Base-by-base conservation (phyloP, 2,329 filamentous ascomycete species). In the Botryotinia narcissicola region DNA sequence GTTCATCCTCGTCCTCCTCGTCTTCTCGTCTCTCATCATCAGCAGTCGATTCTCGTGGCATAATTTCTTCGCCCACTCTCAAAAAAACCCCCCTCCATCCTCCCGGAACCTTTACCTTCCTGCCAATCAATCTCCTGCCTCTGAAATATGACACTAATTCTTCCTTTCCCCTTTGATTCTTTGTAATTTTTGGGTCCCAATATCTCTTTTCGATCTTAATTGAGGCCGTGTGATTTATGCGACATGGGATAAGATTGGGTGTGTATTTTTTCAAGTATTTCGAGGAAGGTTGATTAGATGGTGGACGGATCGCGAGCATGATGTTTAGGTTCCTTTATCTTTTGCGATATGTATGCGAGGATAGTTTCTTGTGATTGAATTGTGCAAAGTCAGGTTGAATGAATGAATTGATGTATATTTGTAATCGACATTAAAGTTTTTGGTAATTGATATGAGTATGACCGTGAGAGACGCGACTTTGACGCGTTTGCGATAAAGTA, bases 1-100 rank as follows among this genome's bases (percentile, higher is more conserved):
- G 83, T 16, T 86, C 84, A 3, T 86, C 77, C 6, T 77, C 77
- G 54, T 80, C 77, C 71, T 44, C 67, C 67, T 76, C 71, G 74
- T 75, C 32, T 46, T 72, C 64, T 12, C 46, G 3, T 2, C 35
- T 54, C 16, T 35, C 35, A 29, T 29, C 48, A 18, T 68, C 66
- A 0, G 10, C 48, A 29, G 4, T 44, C 32, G 29, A 44, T n/a
- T 57, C 35, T 37, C 25, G 25, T 8, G 32, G 9, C 59, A 71
- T 32, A 12, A 66, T 32, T n/a, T 54, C 59, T 9, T 42, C 60
- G 9, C 70, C 70, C 7, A 64, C 46, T 29, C 7, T 71, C 60
- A 63, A 29, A 2, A 71, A 20, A 25, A 71, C 60, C 2, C 70
- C 70, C 25, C 70, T 71, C 44, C 61, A 71, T 32, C 70, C 70